A percentile compares a stretch with the other conserved stretches of the same genome.
Evolutionary conservation across 208 protist genomes (phyloP).

Genomic region (Acanthamoeba lenticulata): DNA sequence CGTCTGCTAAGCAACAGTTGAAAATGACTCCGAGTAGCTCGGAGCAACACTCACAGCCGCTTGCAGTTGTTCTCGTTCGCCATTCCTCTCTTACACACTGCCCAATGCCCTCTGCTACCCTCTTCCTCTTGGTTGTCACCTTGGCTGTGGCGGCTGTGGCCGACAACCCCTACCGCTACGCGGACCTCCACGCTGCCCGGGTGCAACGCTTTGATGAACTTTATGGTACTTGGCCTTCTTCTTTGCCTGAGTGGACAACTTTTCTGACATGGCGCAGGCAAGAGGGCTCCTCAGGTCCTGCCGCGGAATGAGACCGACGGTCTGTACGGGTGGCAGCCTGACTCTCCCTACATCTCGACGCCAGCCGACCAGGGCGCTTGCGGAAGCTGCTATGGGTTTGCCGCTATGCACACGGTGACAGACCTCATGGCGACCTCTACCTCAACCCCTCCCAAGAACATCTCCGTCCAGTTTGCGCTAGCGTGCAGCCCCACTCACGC

Average conservation of each 20-base stretch:
- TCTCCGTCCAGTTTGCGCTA: neutral
- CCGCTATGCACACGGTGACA: neutral
- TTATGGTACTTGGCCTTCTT: neutral
- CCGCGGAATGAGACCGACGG: neutral
- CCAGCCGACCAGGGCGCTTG: neutral
- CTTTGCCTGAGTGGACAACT: neutral
- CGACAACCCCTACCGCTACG: neutral
- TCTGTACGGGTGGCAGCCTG: neutral
- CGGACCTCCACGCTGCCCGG: neutral
- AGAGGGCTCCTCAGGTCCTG: neutral
- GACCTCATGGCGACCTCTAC: neutral
- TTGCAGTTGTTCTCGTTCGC: too few species aligned
- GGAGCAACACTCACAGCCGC: too few species aligned
- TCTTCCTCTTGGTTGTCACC: neutral
- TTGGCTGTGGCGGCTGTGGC: neutral
- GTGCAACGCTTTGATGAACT: neutral
- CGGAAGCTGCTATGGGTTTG: neutral
- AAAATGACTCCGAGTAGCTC: too few species aligned
- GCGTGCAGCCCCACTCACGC: neutral
- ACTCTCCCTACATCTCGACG: neutral
- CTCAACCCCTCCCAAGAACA: neutral
- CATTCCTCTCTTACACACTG: too few species aligned
- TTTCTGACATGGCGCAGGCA: neutral
- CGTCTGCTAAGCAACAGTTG: too few species aligned
- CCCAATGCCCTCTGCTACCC: too few species aligned